Percentiles rank a stretch among this genome's conserved stretches.
Conservation (phyloP, 331 rosid species). For the Quercus lobata region DNA sequence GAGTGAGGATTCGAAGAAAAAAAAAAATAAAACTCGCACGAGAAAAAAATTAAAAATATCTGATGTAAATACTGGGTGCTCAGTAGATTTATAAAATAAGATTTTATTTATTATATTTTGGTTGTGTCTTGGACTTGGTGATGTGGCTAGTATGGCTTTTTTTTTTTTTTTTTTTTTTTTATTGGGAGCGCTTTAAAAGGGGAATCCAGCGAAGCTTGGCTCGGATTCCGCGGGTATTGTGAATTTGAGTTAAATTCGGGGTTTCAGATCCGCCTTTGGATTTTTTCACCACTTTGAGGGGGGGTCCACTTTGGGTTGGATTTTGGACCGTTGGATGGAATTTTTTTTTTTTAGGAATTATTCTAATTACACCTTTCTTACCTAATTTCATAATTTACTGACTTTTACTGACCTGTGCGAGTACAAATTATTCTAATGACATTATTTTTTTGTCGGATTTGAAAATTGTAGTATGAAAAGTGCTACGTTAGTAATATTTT, state of each 20-base stretch:
- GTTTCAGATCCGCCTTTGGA: slow-evolving; percentile 46
- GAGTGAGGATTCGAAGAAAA: slow-evolving; percentile 15
- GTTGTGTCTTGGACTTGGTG: background rate
- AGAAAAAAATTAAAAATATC: background rate
- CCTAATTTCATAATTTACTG: too few species aligned
- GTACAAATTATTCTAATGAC: too few species aligned
- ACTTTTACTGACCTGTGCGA: too few species aligned
- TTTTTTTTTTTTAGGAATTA: background rate
- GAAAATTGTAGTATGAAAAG: too few species aligned
- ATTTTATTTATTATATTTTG: background rate
- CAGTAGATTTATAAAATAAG: background rate
- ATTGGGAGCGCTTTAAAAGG: slow-evolving; percentile 23
- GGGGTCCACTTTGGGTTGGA: slow-evolving; percentile 25
- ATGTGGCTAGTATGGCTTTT: background rate
- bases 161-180: background rate
- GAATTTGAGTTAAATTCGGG: slow-evolving; percentile 42
- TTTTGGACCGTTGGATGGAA: background rate
- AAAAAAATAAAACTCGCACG: background rate
- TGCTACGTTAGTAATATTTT: fast-evolving
- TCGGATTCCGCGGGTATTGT: slow-evolving; percentile 49
- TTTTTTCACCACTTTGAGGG: background rate
- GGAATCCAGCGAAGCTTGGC: slow-evolving; percentile 24
- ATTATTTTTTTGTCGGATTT: too few species aligned
- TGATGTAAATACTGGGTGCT: background rate
- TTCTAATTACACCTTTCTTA: too few species aligned